phyloP scores from a whole-genome alignment of 169 alveolate genomes.

The Plasmodium vivax region DNA sequence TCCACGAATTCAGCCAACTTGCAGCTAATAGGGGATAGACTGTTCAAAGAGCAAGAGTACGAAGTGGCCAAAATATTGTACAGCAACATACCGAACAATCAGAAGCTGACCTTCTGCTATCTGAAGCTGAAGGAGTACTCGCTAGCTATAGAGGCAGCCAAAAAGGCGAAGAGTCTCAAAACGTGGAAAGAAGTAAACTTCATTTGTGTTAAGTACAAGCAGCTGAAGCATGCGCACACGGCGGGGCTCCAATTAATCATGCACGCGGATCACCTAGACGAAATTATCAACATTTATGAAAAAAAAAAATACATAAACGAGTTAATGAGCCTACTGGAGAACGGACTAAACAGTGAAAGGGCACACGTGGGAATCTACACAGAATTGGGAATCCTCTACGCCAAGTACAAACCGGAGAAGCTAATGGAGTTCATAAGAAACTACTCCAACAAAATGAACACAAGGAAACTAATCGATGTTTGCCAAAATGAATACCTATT shows the following conservation, averaged over 20 bases:
- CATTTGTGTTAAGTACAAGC: slow-evolving; percentile 91
- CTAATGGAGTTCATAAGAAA: slow-evolving; percentile 87
- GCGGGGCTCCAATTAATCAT: slow-evolving; percentile 97
- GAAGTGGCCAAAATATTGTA: slow-evolving; percentile 95
- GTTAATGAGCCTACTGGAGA: slow-evolving; percentile 77
- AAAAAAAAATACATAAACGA: slow-evolving; percentile 78
- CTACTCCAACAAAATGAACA: slow-evolving; percentile 72
- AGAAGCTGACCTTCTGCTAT: slow-evolving; percentile 96
- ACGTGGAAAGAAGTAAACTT: slow-evolving; percentile 93
- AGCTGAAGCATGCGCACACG: slow-evolving; percentile 92
- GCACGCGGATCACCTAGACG: slow-evolving; percentile 99
- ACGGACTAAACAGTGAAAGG: slow-evolving; percentile 83
- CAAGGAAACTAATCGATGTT: slow-evolving; percentile 76
- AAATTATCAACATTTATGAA: slow-evolving; percentile 84
- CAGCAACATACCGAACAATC: slow-evolving; percentile 95
- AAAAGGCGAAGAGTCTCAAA: slow-evolving; percentile 98
- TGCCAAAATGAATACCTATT: slow-evolving; percentile 92
- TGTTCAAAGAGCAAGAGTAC: slow-evolving; percentile 87
- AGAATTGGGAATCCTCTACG: slow-evolving; percentile 98
- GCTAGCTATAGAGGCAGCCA: slow-evolving; percentile 98
- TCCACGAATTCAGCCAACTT: slow-evolving; percentile 77
- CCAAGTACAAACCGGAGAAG: slow-evolving; percentile 97
- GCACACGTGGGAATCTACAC: slow-evolving; percentile 94
- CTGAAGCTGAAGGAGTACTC: slow-evolving; percentile 94
- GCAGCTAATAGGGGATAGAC: slow-evolving; percentile 79